Percentiles rank a stretch among this genome's conserved stretches.
Conservation (phyloP, 768 basidiomycete species). For the Calocera cornea region DNA sequence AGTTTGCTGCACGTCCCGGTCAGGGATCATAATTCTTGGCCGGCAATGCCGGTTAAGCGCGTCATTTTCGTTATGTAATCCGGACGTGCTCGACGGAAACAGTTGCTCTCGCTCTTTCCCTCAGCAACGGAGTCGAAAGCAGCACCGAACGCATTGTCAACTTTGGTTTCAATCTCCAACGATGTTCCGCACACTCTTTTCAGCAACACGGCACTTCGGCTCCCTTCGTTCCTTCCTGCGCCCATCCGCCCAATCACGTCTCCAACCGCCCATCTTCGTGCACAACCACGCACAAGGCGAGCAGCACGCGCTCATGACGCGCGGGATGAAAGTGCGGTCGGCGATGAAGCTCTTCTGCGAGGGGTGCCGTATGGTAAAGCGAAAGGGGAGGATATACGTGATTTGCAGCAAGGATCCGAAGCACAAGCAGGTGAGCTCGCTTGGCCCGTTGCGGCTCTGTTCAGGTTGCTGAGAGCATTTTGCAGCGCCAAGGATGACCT, state of each 20-base stretch:
- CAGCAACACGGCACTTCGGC: constrained; percentile 1
- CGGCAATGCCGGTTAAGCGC: background rate
- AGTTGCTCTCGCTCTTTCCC: background rate
- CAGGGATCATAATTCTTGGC: background rate
- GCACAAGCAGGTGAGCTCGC: constrained; percentile 74
- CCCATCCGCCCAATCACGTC: background rate
- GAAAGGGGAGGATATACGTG: constrained; percentile 85
- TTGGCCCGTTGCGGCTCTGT: background rate
- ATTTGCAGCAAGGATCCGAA: constrained; percentile 90
- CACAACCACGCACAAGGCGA: background rate
- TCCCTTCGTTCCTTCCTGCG: background rate
- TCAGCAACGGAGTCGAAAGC: background rate
- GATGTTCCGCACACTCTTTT: background rate
- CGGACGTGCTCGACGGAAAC: background rate
- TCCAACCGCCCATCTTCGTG: constrained; percentile 1
- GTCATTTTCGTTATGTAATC: background rate
- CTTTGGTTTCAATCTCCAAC: background rate
- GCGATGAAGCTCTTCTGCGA: constrained; percentile 93
- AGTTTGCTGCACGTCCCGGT: background rate
- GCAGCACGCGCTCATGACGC: constrained; percentile 5
- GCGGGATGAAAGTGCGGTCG: constrained; percentile 91
- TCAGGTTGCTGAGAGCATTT: background rate
- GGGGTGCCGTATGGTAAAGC: constrained; percentile 73
- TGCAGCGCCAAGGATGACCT: background rate
- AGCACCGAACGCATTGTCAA: background rate